A percentile compares a stretch with the other conserved stretches of the same genome.
These are phyloP conservation scores for Comarum palustre DNA, from an alignment of 306 rosid species.

Conservation along the genomic window DNA sequence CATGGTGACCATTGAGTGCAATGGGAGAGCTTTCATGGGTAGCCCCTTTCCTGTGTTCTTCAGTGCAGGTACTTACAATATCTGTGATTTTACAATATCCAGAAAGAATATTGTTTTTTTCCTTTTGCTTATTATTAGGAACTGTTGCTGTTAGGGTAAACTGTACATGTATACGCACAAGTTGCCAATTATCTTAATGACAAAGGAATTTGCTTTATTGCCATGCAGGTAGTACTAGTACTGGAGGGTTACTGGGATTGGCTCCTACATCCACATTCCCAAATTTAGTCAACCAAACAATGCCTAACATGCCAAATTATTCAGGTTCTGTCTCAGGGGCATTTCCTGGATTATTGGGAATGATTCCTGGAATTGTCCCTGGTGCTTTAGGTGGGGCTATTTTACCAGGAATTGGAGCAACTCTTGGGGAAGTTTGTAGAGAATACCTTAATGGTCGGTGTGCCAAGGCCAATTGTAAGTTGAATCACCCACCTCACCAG, in stretches of 20 bases:
- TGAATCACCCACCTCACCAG: constrained; percentile 95
- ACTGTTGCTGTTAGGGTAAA: not conserved
- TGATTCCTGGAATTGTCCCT: constrained; percentile 91
- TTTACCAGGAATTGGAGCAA: constrained; percentile 94
- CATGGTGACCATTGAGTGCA: constrained; percentile 86
- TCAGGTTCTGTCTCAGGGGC: constrained; percentile 96
- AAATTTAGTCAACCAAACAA: constrained; percentile 83
- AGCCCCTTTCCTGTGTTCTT: constrained; percentile 98
- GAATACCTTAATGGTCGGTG: constrained; percentile 94
- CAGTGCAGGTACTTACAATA: constrained; percentile 72
- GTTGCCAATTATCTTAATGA: constrained; percentile 2
- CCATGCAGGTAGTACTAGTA: constrained; percentile 53
- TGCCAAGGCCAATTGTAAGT: constrained; percentile 82
- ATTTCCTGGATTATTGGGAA: constrained; percentile 91
- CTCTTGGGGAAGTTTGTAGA: constrained; percentile 93
- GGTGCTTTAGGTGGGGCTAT: constrained; percentile 96
- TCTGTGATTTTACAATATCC: not conserved
- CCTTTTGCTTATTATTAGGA: not conserved
- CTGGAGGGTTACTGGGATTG: constrained; percentile 82
- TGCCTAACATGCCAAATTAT: constrained; percentile 99
- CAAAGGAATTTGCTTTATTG: constrained; percentile 25
- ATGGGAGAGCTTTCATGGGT: constrained; percentile 90
- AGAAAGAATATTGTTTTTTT: not conserved
- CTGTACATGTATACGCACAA: not conserved
- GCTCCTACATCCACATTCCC: constrained; percentile 77